Conservation (phyloP, 768 basidiomycete species). For the Boletales sp. region DNA sequence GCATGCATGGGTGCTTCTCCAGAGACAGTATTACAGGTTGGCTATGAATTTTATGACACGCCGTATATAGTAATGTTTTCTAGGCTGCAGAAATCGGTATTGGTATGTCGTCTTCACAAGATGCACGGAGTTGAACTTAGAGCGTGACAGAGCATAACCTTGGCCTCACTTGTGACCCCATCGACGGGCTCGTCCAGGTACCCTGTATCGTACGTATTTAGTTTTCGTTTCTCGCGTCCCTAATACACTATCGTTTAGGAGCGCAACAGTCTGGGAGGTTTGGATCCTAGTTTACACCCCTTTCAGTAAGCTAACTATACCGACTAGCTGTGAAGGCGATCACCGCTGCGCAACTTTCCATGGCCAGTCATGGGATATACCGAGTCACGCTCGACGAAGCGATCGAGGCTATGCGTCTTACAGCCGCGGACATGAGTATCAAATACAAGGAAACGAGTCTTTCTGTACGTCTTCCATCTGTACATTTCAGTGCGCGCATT, state of each 20-base stretch:
- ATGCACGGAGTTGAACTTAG: conserved; percentile 2
- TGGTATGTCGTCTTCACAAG: conserved; percentile 40
- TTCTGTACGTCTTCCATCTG: conserved; percentile 50
- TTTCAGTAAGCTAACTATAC: conserved; percentile 1
- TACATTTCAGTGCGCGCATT: neutral
- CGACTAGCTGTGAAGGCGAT: conserved; percentile 81
- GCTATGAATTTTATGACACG: conserved; percentile 5
- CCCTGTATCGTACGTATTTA: conserved; percentile 75
- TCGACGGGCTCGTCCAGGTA: conserved; percentile 89
- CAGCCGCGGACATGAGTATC: conserved; percentile 90
- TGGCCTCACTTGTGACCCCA: conserved; percentile 91
- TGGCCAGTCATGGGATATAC: conserved; percentile 87
- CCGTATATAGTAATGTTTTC: neutral
- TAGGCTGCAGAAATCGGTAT: conserved; percentile 89
- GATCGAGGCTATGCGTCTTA: conserved; percentile 91
- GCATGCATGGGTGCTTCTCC: conserved; percentile 92
- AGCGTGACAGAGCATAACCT: conserved; percentile 66
- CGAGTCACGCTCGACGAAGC: conserved; percentile 90
- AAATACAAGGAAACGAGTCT: conserved; percentile 96
- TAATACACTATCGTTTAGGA: conserved; percentile 42
- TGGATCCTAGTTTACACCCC: conserved; percentile 8
- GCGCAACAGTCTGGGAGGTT: conserved; percentile 83
- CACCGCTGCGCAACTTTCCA: conserved; percentile 90
- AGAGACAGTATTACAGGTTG: conserved; percentile 74
- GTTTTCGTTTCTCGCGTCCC: neutral